Conservation (phyloP, 1,139 yeast species). For the Eremothecium cymbalariae region DNA sequence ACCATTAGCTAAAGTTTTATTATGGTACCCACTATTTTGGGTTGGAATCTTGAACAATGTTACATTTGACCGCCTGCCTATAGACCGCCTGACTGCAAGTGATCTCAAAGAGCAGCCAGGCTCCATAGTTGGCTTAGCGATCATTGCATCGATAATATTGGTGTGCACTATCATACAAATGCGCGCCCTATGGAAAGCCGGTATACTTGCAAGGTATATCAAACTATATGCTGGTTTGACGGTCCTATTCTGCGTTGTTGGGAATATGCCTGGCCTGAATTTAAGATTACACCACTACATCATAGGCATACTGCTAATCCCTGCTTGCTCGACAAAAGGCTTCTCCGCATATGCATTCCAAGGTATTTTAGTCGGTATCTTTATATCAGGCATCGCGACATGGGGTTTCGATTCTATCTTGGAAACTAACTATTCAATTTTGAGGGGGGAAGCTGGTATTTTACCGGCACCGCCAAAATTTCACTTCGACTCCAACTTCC, state of each 20-base stretch:
- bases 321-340: slow-evolving; percentile 82
- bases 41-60: slow-evolving; percentile 76
- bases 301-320: slow-evolving; percentile 65
- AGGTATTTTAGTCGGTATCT: slow-evolving; percentile 74
- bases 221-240: slow-evolving; percentile 44
- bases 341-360: slow-evolving; percentile 64
- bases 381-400: slow-evolving; percentile 76
- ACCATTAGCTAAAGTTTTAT: slow-evolving; percentile 45
- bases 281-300: slow-evolving; percentile 86
- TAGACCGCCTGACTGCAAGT: slow-evolving; percentile 65
- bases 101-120: slow-evolving; percentile 75
- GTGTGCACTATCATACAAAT: slow-evolving; percentile 66
- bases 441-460: slow-evolving; percentile 71
- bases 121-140: slow-evolving; percentile 55
- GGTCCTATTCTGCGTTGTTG: slow-evolving; percentile 40
- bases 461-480: slow-evolving; percentile 50
- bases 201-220: slow-evolving; percentile 54
- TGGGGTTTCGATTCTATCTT: slow-evolving; percentile 93
- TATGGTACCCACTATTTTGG: slow-evolving; percentile 84
- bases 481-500: slow-evolving; percentile 16
- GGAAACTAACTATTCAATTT: slow-evolving; percentile 61
- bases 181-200: slow-evolving; percentile 69
- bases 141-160: slow-evolving; percentile 41
- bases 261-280: slow-evolving; percentile 58
- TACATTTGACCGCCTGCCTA: slow-evolving; percentile 81